These are phyloP conservation scores for Endothia cerciana DNA, from an alignment of 2,329 filamentous ascomycete genomes.

Conservation along the genomic window DNA sequence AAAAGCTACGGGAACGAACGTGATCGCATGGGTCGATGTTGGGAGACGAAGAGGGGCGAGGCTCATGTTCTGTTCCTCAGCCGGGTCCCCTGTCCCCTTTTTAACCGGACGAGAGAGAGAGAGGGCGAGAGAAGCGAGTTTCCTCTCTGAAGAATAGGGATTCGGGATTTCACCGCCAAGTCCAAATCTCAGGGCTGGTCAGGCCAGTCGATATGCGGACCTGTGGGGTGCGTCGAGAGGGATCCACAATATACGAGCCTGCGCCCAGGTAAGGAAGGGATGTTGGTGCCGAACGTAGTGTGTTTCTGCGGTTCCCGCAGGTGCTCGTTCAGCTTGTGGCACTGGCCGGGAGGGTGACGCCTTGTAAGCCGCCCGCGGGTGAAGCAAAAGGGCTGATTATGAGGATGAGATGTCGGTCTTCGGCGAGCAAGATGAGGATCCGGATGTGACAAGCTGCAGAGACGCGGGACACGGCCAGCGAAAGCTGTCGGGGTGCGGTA, in stretches of 20 bases:
- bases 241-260: constrained; percentile 30
- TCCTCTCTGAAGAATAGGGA: constrained; percentile 18
- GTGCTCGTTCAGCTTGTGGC: background rate
- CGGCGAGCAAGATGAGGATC: background rate
- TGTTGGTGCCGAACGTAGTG: constrained; percentile 13
- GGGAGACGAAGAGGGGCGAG: background rate
- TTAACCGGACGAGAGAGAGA: constrained; percentile 16
- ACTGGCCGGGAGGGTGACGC: background rate
- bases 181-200: constrained; percentile 21
- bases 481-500: background rate
- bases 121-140: background rate
- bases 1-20: constrained; percentile 29
- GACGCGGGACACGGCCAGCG: background rate
- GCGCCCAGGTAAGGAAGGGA: constrained; percentile 10
- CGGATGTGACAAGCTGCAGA: background rate
- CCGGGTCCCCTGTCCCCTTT: constrained; percentile 23
- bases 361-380: too few species aligned
- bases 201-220: constrained; percentile 30
- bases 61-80: constrained; percentile 2
- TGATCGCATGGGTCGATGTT: constrained; percentile 16
- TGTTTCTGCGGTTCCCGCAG: constrained; percentile 1
- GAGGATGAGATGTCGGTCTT: background rate
- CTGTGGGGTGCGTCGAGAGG: constrained; percentile 23
- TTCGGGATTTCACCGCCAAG: constrained; percentile 29
- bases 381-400: background rate